phyloP scores from a whole-genome alignment of 805 yeast species.

The Candida yuanshanica region DNA sequence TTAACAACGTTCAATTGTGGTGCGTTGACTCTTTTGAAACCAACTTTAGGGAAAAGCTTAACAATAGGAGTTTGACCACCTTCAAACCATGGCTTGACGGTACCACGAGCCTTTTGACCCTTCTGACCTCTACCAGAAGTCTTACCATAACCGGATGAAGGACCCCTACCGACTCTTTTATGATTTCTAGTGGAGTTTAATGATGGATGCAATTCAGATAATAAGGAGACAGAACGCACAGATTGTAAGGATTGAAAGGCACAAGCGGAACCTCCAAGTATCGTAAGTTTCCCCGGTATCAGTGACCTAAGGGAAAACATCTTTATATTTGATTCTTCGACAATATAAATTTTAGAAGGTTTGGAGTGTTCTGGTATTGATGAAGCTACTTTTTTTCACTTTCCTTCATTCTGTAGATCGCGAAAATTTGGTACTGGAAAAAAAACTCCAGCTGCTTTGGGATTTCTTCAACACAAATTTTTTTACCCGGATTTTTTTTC shows the following conservation, averaged over 20 bases:
- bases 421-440: no score
- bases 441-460: no score
- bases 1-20: conserved; percentile 46
- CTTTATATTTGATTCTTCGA: neutral
- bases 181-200: conserved; percentile 52
- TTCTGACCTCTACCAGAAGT: conserved; percentile 97
- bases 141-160: conserved; percentile 87
- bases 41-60: conserved; percentile 79
- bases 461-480: no score
- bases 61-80: conserved; percentile 97
- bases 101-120: conserved; percentile 96
- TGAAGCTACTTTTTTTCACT: no score
- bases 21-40: conserved; percentile 66
- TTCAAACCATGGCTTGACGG: conserved; percentile 90
- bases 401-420: no score
- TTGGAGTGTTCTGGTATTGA: no score
- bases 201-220: conserved; percentile 54
- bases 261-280: conserved; percentile 1
- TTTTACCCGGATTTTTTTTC: no score
- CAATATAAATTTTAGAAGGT: no score
- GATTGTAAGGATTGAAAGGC: conserved; percentile 4
- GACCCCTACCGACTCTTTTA: conserved; percentile 93
- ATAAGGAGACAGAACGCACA: conserved; percentile 37
- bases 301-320: conserved; percentile 10
- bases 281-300: conserved; percentile 1